Evolutionary conservation across 768 basidiomycete genomes (phyloP).

Genomic region (Termitomyces sp.): DNA sequence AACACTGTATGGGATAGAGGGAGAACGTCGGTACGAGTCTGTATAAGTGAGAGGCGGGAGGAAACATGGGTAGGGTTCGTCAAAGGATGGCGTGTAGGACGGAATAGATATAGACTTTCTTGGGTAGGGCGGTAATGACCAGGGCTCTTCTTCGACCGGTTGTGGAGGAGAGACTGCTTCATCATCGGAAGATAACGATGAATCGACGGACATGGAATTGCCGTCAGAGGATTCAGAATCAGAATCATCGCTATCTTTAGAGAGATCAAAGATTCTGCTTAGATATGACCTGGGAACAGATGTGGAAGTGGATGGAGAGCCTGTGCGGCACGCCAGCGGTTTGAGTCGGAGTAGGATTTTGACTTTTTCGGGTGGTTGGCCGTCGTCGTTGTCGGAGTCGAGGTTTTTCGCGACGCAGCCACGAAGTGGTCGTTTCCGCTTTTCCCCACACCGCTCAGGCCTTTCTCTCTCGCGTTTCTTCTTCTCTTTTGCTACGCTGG

Average conservation of each 20-base stretch:
- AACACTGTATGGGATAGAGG: conserved; percentile 51
- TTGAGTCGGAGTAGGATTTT: conserved; percentile 68
- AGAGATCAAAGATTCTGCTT: conserved; percentile 31
- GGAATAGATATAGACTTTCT: conserved; percentile 56
- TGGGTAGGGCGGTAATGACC: conserved; percentile 54
- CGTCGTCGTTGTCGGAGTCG: conserved; percentile 35
- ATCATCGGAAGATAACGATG: conserved; percentile 37
- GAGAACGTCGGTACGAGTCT: conserved; percentile 46
- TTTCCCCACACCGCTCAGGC: conserved; percentile 32
- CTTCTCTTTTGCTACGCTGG: conserved; percentile 19
- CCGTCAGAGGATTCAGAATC: conserved; percentile 31
- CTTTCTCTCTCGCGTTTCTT: conserved; percentile 23
- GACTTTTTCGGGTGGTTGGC: conserved; percentile 55
- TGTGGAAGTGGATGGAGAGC: conserved; percentile 17
- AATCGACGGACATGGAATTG: conserved; percentile 41
- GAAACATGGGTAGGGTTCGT: conserved; percentile 28
- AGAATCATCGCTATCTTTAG: conserved; percentile 34
- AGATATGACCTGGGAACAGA: conserved; percentile 21
- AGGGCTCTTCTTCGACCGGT: conserved; percentile 33
- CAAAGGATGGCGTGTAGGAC: conserved; percentile 43
- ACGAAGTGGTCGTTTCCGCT: conserved; percentile 41
- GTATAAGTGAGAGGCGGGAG: conserved; percentile 19
- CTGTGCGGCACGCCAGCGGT: conserved; percentile 31
- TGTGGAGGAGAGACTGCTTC: conserved; percentile 12
- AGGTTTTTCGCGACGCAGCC: conserved; percentile 27